A percentile compares a stretch with the other conserved stretches of the same genome.
These are phyloP conservation scores for Diophrys sp. DNA, from an alignment of 73 alveolate genomes.

Conservation along the genomic window DNA sequence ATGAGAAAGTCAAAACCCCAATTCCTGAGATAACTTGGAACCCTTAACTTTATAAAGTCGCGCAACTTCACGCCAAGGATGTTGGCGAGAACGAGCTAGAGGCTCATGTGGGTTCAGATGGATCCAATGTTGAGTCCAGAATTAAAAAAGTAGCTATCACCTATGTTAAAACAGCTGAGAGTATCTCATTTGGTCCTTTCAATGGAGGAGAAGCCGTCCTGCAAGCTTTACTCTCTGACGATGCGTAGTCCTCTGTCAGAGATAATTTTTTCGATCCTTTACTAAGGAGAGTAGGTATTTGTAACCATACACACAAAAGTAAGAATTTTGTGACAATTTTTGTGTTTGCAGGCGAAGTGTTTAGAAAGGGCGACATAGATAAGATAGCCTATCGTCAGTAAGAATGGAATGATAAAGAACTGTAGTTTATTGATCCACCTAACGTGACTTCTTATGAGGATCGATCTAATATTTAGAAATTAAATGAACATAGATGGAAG, in stretches of 20 bases:
- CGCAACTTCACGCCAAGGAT: conserved; percentile 8
- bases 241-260: neutral
- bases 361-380: neutral
- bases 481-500: neutral
- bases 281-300: neutral
- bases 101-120: conserved; percentile 78
- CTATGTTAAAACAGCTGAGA: neutral
- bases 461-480: neutral
- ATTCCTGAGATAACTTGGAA: neutral
- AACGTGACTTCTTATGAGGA: neutral
- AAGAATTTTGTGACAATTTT: neutral
- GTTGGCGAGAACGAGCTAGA: conserved; percentile 25
- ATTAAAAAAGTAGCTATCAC: conserved; percentile 70
- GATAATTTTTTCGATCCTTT: neutral
- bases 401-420: neutral
- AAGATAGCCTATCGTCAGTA: neutral
- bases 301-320: neutral
- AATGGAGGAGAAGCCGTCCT: neutral
- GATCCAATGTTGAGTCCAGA: conserved; percentile 56
- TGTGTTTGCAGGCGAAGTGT: neutral
- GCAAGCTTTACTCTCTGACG: neutral
- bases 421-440: neutral
- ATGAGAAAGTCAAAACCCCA: neutral
- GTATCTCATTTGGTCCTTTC: neutral
- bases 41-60: neutral